Evolutionary conservation across 164 flowering plant species (phyloP).

Genomic region (Santalum album): DNA sequence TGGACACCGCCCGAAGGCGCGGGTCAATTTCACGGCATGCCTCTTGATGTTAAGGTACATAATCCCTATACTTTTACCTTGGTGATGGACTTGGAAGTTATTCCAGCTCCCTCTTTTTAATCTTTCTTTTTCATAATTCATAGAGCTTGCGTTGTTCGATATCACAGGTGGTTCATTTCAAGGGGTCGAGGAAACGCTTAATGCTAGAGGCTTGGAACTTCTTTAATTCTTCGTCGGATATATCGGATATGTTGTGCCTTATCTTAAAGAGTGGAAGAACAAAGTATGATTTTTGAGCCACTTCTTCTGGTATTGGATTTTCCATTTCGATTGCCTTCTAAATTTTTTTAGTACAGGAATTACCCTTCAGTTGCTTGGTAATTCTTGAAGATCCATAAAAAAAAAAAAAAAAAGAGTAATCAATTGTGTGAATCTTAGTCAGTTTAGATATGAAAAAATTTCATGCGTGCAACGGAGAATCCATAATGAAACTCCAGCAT

Average conservation of each 20-base stretch:
- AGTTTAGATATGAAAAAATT: too few relatives aligned
- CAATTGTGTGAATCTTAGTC: too few relatives aligned
- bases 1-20: slow-evolving; percentile 99
- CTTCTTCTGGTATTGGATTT: not conserved
- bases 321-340: not conserved
- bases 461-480: too few relatives aligned
- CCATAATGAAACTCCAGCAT: too few relatives aligned
- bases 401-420: too few relatives aligned
- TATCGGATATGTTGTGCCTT: slow-evolving; percentile 79
- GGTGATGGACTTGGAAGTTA: not conserved
- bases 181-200: slow-evolving; percentile 94
- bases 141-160: too few relatives aligned
- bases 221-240: slow-evolving; percentile 41
- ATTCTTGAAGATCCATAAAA: too few relatives aligned
- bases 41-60: slow-evolving; percentile 84
- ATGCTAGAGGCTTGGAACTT: slow-evolving; percentile 97
- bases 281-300: slow-evolving; percentile 66
- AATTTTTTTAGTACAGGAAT: too few relatives aligned
- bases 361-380: too few relatives aligned
- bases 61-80: not conserved
- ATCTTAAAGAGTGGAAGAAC: slow-evolving; percentile 77
- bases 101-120: too few relatives aligned
- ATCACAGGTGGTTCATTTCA: slow-evolving; percentile 83
- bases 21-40: slow-evolving; percentile 98
- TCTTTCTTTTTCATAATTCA: too few relatives aligned